phyloP scores from a whole-genome alignment of 2,329 filamentous ascomycete genomes.

The Fusarium sp. region DNA sequence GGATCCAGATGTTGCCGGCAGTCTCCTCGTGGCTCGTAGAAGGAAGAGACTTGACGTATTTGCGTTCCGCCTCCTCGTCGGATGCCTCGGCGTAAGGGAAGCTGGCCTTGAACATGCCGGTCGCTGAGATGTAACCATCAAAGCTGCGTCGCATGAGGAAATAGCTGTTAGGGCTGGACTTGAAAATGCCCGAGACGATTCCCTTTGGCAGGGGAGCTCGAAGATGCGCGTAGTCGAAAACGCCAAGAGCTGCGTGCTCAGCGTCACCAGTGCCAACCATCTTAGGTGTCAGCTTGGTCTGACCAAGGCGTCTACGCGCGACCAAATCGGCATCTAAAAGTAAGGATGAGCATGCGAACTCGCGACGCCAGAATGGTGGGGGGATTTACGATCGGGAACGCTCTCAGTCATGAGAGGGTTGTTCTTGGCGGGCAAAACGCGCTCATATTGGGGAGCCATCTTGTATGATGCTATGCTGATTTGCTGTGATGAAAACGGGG shows the following conservation, averaged over 20 bases:
- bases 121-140: conserved; percentile 87
- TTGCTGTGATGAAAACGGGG: conserved; percentile 33
- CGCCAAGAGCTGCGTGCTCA: conserved; percentile 79
- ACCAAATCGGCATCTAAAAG: conserved; percentile 78
- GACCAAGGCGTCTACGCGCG: conserved; percentile 86
- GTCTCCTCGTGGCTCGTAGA: conserved; percentile 92
- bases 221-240: conserved; percentile 96
- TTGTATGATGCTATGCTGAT: conserved; percentile 52
- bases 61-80: conserved; percentile 82
- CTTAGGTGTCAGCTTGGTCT: conserved; percentile 90
- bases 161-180: conserved; percentile 89
- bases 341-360: conserved; percentile 46
- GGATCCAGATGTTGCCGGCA: conserved; percentile 96
- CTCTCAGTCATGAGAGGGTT: conserved; percentile 77
- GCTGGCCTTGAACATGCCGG: conserved; percentile 92
- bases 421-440: conserved; percentile 70
- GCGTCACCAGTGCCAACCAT: conserved; percentile 80
- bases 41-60: conserved; percentile 84
- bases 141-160: conserved; percentile 94
- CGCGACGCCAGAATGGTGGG: conserved; percentile 20
- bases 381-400: conserved; percentile 70
- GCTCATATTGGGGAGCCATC: conserved; percentile 55
- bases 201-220: conserved; percentile 93
- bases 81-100: conserved; percentile 81
- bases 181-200: conserved; percentile 92